These are phyloP conservation scores for Sphaerulina populicola DNA, from an alignment of 2,329 filamentous ascomycete species.

Conservation along the genomic window DNA sequence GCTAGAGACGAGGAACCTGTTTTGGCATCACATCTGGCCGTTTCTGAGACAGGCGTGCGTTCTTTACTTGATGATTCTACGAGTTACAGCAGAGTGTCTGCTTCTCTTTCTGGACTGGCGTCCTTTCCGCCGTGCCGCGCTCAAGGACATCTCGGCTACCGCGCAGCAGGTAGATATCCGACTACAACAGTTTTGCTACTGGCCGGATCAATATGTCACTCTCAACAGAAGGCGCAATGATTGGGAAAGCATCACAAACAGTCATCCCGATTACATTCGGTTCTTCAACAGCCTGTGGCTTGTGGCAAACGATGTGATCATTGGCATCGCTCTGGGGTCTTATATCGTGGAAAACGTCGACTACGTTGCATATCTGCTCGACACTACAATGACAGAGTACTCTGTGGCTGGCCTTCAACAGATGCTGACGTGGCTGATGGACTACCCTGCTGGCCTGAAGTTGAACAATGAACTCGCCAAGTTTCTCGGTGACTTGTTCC, in stretches of 20 bases:
- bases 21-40: conserved; percentile 69
- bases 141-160: conserved; percentile 93
- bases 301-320: conserved; percentile 96
- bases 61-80: conserved; percentile 68
- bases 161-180: conserved; percentile 97
- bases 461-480: conserved; percentile 85
- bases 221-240: conserved; percentile 80
- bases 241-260: conserved; percentile 92
- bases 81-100: conserved; percentile 70
- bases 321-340: conserved; percentile 89
- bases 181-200: conserved; percentile 96
- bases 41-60: conserved; percentile 64
- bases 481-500: conserved; percentile 90
- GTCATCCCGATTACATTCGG: conserved; percentile 93
- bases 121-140: conserved; percentile 64
- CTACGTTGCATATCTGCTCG: conserved; percentile 74
- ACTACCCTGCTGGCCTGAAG: conserved; percentile 88
- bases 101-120: conserved; percentile 79
- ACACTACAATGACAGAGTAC: conserved; percentile 65
- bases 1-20: conserved; percentile 59
- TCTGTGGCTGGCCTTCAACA: conserved; percentile 79
- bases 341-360: conserved; percentile 93
- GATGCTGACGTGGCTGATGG: conserved; percentile 93
- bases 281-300: conserved; percentile 99
- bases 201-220: conserved; percentile 93